Evolutionary conservation across 2,329 filamentous ascomycete genomes (phyloP), one percentile per base, ranked within the genome.

Genomic region (Paradendryphiella salina): DNA sequence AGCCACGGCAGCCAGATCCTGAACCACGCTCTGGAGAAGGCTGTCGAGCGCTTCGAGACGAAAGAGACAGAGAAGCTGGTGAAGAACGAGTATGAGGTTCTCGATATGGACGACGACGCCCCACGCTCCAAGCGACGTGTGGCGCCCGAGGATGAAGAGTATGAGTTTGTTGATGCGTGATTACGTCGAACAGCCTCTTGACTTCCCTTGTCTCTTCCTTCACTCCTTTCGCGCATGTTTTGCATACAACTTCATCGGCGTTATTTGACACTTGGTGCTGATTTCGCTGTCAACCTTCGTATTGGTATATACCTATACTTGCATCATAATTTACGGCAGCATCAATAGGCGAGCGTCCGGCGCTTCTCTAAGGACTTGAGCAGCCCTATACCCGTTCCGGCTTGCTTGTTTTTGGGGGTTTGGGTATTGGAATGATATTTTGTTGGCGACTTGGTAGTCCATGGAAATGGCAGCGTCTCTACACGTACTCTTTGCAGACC

Each of bases 11-110:
- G 80, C 69, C 80, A 82, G 64, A 78, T 85, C 64, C 75, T 85
- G 40, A 79, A 80, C 52, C 74, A 75, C 13, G 82, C 83, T 9
- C 73, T 85, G 28, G 77, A 75, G 47, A 79, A 82, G 68, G 83
- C 83, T 1, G 79, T 85, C 33, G 79, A 83, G 73, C 78, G 77
- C 56, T 85, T 79, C 64, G 82, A 85, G 72, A 80, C 78, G 54
- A 79, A 79, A 61, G 79, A 83, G 71, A 85, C 81, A 2, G 80
- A 83, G 70, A 82, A 83, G 72, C 68, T 85, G 39, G 79, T 83
- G 67, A 81, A 79, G 72, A 76, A 77, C 48, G 82, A 85, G 72
- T 85, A 85, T 60, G 82, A 85, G 64, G 77, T 76, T 60, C 79
- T 75, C 59, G 77, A 77, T 44, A 57, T 65, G 13, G 63, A 75